A percentile compares a stretch with the other conserved stretches of the same genome.
phyloP scores from a whole-genome alignment of 768 basidiomycete genomes.

The Macrolepiota albuminosa region DNA sequence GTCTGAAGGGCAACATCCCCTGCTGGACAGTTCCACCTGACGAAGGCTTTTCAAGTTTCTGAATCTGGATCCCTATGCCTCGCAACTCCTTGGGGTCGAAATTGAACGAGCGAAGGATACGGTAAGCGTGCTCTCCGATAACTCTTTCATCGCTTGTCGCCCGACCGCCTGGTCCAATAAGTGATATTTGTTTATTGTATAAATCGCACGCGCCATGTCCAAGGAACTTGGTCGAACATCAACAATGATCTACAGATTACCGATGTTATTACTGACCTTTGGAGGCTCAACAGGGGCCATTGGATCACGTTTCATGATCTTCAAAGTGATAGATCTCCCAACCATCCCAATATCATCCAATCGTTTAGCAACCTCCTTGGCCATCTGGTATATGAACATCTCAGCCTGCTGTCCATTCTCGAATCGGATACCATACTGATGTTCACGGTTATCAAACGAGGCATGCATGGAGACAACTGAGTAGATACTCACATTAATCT shows the following conservation, averaged over 20 bases:
- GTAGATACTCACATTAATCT: conserved; percentile 75
- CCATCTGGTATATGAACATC: conserved; percentile 71
- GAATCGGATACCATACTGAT: conserved; percentile 96
- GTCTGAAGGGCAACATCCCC: conserved; percentile 52
- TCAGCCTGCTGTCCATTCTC: conserved; percentile 78
- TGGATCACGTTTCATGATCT: conserved; percentile 84
- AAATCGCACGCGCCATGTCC: conserved; percentile 86
- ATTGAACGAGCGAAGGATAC: conserved; percentile 62
- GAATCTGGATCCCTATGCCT: conserved; percentile 87
- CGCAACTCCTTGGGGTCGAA: conserved; percentile 87
- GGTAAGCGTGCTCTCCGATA: conserved; percentile 76
- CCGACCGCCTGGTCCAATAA: conserved; percentile 54
- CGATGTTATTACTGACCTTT: conserved; percentile 51
- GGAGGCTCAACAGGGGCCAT: conserved; percentile 85
- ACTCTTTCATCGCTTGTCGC: conserved; percentile 70
- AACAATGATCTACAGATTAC: background rate
- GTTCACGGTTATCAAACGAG: background rate
- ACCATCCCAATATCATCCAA: conserved; percentile 64
- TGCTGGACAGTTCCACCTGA: conserved; percentile 39
- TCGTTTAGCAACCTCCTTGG: conserved; percentile 68
- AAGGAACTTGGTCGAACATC: conserved; percentile 55
- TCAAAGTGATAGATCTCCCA: conserved; percentile 76
- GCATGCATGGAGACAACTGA: too few relatives aligned
- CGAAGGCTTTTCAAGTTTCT: conserved; percentile 68
- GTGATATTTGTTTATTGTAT: conserved; percentile 68